Percentiles rank a stretch among this genome's conserved stretches.
Conservation (phyloP, 83 land plant species). For the Thuja plicata region DNA sequence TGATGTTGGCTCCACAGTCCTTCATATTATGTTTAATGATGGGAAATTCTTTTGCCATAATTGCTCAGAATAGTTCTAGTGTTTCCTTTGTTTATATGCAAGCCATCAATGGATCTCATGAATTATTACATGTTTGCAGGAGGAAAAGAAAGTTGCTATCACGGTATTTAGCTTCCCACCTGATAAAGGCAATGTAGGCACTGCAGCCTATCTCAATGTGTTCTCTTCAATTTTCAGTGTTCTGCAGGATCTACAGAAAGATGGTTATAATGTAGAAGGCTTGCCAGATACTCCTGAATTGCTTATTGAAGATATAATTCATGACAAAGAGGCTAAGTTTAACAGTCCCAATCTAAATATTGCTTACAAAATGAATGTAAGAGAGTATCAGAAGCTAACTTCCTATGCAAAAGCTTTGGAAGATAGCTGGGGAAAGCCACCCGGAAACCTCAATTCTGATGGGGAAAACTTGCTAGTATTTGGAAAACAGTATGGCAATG, state of each 20-base stretch:
- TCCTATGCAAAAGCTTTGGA: slow-evolving; percentile 88
- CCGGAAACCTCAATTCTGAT: slow-evolving; percentile 97
- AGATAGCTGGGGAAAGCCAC: slow-evolving; percentile 99
- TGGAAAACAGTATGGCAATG: slow-evolving; percentile 96
- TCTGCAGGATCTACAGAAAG: slow-evolving; percentile 69
- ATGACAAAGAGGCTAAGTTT: slow-evolving; percentile 99
- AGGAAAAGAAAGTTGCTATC: slow-evolving; percentile 95
- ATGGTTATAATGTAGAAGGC: slow-evolving; percentile 93
- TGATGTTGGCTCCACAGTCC: not conserved
- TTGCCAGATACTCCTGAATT: slow-evolving; percentile 90
- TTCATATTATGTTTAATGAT: not conserved
- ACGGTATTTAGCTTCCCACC: slow-evolving; percentile 99
- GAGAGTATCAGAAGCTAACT: slow-evolving; percentile 89
- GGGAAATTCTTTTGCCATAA: not conserved
- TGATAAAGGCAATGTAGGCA: slow-evolving; percentile 99
- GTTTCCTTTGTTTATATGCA: not conserved
- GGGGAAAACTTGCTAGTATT: slow-evolving; percentile 95
- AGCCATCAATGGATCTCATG: not conserved
- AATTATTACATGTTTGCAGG: slow-evolving; percentile 45
- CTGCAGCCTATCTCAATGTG: slow-evolving; percentile 98
- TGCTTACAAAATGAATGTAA: slow-evolving; percentile 90
- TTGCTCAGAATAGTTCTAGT: not conserved
- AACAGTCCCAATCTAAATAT: slow-evolving; percentile 96
- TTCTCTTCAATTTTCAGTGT: slow-evolving; percentile 96
- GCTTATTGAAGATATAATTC: slow-evolving; percentile 90